A percentile compares a stretch with the other conserved stretches of the same genome.
Evolutionary conservation across 805 yeast species (phyloP).

Genomic region (Zygosaccharomyces gambellarensis): DNA sequence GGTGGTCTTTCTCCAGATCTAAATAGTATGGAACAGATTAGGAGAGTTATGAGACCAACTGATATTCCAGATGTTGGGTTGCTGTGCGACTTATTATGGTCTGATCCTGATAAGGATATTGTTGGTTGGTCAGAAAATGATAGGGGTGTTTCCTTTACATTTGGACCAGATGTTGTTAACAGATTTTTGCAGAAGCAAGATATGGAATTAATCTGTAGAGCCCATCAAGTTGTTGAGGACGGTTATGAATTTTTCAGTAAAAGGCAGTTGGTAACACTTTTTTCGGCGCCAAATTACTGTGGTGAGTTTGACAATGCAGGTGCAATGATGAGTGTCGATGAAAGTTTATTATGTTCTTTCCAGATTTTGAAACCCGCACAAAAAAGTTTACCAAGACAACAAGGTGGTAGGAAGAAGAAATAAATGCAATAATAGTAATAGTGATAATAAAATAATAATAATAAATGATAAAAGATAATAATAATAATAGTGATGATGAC

Average conservation of each 20-base stretch:
- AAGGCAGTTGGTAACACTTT: constrained; percentile 91
- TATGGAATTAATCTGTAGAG: constrained; percentile 96
- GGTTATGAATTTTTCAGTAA: constrained; percentile 97
- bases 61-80: constrained; percentile 98
- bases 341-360: constrained; percentile 91
- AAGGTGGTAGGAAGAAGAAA: constrained; percentile 36
- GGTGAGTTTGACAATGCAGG: constrained; percentile 99
- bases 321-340: constrained; percentile 99
- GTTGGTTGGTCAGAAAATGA: constrained; percentile 99
- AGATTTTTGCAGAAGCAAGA: constrained; percentile 95
- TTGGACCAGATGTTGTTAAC: constrained; percentile 98
- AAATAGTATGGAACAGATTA: constrained; percentile 96
- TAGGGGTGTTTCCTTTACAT: constrained; percentile 98
- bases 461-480: neutral
- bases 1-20: constrained; percentile 97
- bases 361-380: constrained; percentile 97
- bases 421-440: constrained; percentile 7
- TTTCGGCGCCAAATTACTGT: constrained; percentile 97
- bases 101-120: constrained; percentile 97
- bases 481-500: neutral
- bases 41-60: constrained; percentile 98
- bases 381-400: constrained; percentile 46
- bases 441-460: neutral
- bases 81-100: constrained; percentile 94
- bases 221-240: constrained; percentile 98